Conservation (phyloP, 768 basidiomycete genomes). For the Rhodotorula kratochvilovae region DNA sequence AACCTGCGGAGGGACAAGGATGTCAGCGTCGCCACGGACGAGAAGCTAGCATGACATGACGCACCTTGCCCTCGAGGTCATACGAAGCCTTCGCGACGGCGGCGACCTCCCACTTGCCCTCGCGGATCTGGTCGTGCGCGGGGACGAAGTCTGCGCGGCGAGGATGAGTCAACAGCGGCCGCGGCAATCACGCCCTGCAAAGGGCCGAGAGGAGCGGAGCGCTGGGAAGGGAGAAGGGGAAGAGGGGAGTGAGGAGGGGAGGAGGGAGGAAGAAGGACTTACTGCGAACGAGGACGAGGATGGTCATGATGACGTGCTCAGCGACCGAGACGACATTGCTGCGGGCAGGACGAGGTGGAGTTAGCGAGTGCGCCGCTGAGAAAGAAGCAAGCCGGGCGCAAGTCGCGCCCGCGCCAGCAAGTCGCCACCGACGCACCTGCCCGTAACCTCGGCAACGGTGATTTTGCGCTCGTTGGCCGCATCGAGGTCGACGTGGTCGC, state of each 20-base stretch:
- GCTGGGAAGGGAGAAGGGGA: no score
- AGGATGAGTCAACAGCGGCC: no score
- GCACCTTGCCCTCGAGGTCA: constrained; percentile 74
- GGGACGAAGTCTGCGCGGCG: constrained; percentile 53
- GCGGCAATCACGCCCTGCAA: no score
- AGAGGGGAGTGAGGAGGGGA: no score
- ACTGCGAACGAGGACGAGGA: constrained; percentile 77
- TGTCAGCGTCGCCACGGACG: not conserved
- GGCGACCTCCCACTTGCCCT: constrained; percentile 68
- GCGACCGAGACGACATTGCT: constrained; percentile 64
- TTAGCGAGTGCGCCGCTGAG: no score
- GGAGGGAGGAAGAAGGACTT: constrained; percentile 64
- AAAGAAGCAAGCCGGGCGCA: not conserved
- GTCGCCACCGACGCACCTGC: constrained; percentile 62
- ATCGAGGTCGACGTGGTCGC: constrained; percentile 84
- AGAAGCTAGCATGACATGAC: not conserved
- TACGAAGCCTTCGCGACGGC: constrained; percentile 60
- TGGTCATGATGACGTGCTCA: constrained; percentile 86
- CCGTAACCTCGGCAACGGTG: constrained; percentile 76
- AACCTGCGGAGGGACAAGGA: constrained; percentile 47
- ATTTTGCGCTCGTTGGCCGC: constrained; percentile 74
- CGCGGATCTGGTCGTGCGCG: constrained; percentile 76
- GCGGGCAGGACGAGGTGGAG: not conserved
- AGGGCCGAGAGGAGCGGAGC: no score
- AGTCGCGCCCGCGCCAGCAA: not conserved